phyloP scores from a whole-genome alignment of 116 monocot genomes.

The Posidonia oceanica region DNA sequence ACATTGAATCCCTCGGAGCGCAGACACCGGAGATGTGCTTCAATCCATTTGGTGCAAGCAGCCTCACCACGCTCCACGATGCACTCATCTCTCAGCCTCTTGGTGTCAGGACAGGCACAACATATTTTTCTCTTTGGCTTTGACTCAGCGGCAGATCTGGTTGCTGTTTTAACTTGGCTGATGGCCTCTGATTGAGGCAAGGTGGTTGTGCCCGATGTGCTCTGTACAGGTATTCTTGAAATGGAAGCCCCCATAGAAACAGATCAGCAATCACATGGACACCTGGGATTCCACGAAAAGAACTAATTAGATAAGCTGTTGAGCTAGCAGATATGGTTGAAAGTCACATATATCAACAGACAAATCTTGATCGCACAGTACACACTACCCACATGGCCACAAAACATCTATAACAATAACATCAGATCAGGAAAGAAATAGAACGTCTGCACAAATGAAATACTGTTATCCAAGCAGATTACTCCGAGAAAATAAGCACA shows the following conservation, averaged over 20 bases:
- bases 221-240: neutral
- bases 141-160: constrained; percentile 3
- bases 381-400: too few species aligned
- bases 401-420: too few species aligned
- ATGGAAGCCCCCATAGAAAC: neutral
- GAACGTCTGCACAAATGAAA: too few species aligned
- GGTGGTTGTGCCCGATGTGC: neutral
- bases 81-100: constrained; percentile 80
- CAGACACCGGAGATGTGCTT: constrained; percentile 77
- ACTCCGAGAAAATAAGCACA: too few species aligned
- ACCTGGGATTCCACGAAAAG: too few species aligned
- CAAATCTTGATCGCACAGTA: too few species aligned
- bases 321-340: too few species aligned
- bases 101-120: constrained; percentile 65
- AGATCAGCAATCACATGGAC: too few species aligned
- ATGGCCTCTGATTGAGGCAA: constrained; percentile 1
- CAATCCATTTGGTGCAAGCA: constrained; percentile 70
- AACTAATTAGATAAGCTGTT: too few species aligned
- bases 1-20: constrained; percentile 81
- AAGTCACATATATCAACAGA: too few species aligned
- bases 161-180: constrained; percentile 1
- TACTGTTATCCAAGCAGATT: too few species aligned
- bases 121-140: constrained; percentile 76
- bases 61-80: constrained; percentile 76
- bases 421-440: too few species aligned